Conservation (phyloP, 352 stramenopile genomes). For the Aphanomyces stellatus region DNA sequence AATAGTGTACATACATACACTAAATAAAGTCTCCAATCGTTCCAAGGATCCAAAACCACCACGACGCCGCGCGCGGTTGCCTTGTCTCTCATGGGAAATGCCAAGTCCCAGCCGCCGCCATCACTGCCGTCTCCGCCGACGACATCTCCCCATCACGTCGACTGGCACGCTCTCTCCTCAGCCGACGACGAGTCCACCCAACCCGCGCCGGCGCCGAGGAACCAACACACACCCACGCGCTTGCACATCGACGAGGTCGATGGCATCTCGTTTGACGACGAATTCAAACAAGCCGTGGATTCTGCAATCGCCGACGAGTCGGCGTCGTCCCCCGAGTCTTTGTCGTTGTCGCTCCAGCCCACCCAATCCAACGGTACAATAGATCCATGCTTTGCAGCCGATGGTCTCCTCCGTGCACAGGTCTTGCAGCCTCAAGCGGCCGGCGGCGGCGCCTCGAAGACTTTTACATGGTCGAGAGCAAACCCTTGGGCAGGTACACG, state of each 20-base stretch:
- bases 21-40: no score
- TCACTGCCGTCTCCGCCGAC: no score
- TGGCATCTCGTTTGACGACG: not conserved
- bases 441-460: constrained; percentile 1
- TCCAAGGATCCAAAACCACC: no score
- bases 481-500: not conserved
- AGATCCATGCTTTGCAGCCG: not conserved
- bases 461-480: not conserved
- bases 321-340: not conserved
- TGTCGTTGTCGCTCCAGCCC: not conserved
- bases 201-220: no score
- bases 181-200: not conserved
- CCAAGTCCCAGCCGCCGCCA: no score
- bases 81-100: no score
- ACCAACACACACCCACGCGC: no score
- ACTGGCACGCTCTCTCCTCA: no score
- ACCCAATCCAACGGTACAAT: not conserved
- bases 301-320: not conserved
- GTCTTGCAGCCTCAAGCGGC: not conserved
- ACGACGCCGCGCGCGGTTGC: no score
- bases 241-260: no score
- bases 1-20: no score
- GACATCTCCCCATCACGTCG: no score
- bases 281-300: not conserved
- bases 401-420: not conserved